Evolutionary conservation across 345 rosid species (phyloP).

Genomic region (Mangifera indica): DNA sequence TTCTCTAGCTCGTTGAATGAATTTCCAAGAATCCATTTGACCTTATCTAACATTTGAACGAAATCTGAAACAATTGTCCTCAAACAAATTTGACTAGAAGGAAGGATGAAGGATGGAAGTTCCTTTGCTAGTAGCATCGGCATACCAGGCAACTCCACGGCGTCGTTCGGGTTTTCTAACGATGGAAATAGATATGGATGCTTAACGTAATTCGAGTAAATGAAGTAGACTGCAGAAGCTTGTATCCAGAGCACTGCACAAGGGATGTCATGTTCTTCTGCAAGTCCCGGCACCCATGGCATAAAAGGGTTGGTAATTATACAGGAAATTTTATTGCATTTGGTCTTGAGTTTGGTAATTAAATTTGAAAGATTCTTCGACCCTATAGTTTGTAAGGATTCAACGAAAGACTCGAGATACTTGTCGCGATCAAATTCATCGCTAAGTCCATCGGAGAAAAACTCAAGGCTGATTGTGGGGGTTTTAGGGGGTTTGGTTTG

Average conservation of each 20-base stretch:
- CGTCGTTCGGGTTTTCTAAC: slow-evolving; percentile 25
- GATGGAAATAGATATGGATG: slow-evolving; percentile 31
- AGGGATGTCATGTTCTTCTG: slow-evolving; percentile 39
- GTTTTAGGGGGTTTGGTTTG: slow-evolving; percentile 7
- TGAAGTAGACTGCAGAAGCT: slow-evolving; percentile 40
- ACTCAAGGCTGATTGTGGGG: slow-evolving; percentile 30
- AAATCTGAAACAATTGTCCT: slow-evolving; percentile 20
- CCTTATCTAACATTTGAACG: slow-evolving; percentile 29
- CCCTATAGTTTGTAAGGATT: slow-evolving; percentile 32
- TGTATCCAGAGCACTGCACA: slow-evolving; percentile 59
- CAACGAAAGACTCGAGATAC: neutral
- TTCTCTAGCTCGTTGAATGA: slow-evolving; percentile 52
- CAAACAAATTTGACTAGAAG: slow-evolving; percentile 17
- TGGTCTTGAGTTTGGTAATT: slow-evolving; percentile 20
- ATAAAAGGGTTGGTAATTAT: slow-evolving; percentile 41
- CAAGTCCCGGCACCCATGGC: slow-evolving; percentile 53
- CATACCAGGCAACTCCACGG: slow-evolving; percentile 38
- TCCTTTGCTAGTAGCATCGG: slow-evolving; percentile 38
- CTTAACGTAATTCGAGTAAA: slow-evolving; percentile 47
- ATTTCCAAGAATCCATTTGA: slow-evolving; percentile 53
- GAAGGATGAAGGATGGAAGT: slow-evolving; percentile 50
- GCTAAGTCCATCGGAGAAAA: slow-evolving; percentile 50
- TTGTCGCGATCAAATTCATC: slow-evolving; percentile 39
- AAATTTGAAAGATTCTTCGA: slow-evolving; percentile 35
- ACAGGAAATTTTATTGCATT: slow-evolving; percentile 26